Percentiles rank a stretch among this genome's conserved stretches.
Conservation (phyloP, 1,284 basidiomycete species). For the Schizophyllum commune region DNA sequence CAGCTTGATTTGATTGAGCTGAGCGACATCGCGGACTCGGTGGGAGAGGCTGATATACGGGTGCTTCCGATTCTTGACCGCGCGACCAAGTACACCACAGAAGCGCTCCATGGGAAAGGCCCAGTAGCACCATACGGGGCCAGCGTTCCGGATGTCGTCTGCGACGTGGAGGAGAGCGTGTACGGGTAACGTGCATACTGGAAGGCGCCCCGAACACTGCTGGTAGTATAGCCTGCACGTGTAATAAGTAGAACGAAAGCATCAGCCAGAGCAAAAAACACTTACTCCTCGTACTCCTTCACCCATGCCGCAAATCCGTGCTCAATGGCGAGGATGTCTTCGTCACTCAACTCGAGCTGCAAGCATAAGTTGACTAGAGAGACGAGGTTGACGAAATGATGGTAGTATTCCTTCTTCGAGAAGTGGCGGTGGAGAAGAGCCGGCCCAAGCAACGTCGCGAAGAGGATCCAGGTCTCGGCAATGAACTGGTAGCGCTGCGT, state of each 20-base stretch:
- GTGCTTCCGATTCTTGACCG: slow-evolving; percentile 20
- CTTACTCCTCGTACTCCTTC: slow-evolving; percentile 31
- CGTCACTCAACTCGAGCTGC: slow-evolving; percentile 28
- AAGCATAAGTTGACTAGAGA: slow-evolving; percentile 30
- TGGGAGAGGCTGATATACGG: slow-evolving; percentile 22
- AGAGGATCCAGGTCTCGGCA: slow-evolving; percentile 19
- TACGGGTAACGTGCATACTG: slow-evolving; percentile 29
- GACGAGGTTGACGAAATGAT: slow-evolving; percentile 35
- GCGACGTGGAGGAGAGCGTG: slow-evolving; percentile 35
- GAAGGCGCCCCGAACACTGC: slow-evolving; percentile 18
- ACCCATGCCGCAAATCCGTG: slow-evolving; percentile 33
- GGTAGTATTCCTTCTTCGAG: slow-evolving; percentile 24
- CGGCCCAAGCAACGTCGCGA: slow-evolving; percentile 13
- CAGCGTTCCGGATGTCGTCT: slow-evolving; percentile 21
- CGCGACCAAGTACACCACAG: slow-evolving; percentile 20
- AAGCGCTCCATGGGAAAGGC: slow-evolving; percentile 31
- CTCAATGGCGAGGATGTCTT: slow-evolving; percentile 24
- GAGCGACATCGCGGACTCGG: slow-evolving; percentile 18
- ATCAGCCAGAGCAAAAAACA: slow-evolving; percentile 1
- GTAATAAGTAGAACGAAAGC: not conserved
- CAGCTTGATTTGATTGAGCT: slow-evolving; percentile 21
- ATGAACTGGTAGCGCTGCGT: slow-evolving; percentile 11
- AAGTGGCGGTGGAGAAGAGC: slow-evolving; percentile 16
- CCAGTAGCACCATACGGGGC: slow-evolving; percentile 37
- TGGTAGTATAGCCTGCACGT: slow-evolving; percentile 32